These are phyloP conservation scores for Talaromyces thailandensis DNA, from an alignment of 495 filamentous ascomycete genomes.

Conservation along the genomic window DNA sequence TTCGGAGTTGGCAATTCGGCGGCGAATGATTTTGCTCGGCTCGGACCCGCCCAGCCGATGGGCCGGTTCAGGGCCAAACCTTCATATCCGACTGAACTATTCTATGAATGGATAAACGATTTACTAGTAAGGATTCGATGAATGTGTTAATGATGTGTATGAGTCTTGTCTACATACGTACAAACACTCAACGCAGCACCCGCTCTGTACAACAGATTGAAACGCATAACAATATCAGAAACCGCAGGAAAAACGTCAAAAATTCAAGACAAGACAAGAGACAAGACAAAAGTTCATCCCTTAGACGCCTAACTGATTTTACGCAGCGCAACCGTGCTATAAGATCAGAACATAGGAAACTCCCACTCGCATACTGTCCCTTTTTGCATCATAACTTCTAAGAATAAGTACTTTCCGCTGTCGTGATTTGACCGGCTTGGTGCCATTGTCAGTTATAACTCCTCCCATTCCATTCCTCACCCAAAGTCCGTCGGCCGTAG, in stretches of 20 bases:
- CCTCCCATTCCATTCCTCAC: neutral
- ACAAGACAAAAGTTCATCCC: slow-evolving; percentile 9
- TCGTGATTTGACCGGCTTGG: neutral
- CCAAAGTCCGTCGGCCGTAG: neutral
- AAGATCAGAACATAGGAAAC: slow-evolving; percentile 1
- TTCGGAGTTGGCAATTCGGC: neutral
- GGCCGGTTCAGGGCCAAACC: neutral
- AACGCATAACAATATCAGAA: neutral
- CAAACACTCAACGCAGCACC: neutral
- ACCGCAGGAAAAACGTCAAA: neutral
- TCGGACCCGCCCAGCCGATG: neutral
- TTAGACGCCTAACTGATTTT: neutral
- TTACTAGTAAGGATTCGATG: neutral
- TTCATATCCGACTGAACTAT: too few relatives aligned
- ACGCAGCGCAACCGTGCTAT: neutral
- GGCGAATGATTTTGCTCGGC: neutral
- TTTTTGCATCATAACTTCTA: neutral
- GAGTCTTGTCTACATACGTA: neutral
- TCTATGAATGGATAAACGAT: too few relatives aligned
- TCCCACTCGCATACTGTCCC: neutral
- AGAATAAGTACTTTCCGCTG: neutral
- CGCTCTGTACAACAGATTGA: neutral
- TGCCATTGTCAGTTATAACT: neutral
- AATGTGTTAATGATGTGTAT: neutral
- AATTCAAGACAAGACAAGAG: slow-evolving; percentile 3